phyloP scores from a whole-genome alignment of 2,329 filamentous ascomycete genomes.

The Tothia fuscella region DNA sequence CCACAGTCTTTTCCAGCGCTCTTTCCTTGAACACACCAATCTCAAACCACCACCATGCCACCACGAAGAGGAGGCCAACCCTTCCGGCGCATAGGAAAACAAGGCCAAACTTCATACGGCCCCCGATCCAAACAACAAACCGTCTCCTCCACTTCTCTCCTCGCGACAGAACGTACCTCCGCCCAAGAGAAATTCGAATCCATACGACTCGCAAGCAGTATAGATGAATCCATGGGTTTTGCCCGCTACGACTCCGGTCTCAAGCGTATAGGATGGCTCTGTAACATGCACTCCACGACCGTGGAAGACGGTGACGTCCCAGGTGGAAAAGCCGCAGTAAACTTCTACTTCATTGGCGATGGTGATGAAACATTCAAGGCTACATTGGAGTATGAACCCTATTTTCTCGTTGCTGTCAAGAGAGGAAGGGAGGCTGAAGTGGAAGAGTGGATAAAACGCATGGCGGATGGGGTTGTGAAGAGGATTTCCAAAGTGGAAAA shows the following conservation, averaged over 20 bases:
- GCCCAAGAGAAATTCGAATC: slow-evolving; percentile 89
- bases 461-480: slow-evolving; percentile 73
- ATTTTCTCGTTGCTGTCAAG: slow-evolving; percentile 86
- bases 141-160: slow-evolving; percentile 62
- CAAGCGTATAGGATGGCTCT: slow-evolving; percentile 81
- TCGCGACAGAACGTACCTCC: slow-evolving; percentile 73
- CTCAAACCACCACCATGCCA: slow-evolving; percentile 29
- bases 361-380: slow-evolving; percentile 80
- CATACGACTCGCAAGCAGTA: slow-evolving; percentile 67
- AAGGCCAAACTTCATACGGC: slow-evolving; percentile 30
- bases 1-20: too few species aligned
- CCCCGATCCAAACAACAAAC: slow-evolving; percentile 45
- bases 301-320: slow-evolving; percentile 74
- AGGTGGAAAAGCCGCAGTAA: slow-evolving; percentile 77
- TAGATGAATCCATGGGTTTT: slow-evolving; percentile 95
- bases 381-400: slow-evolving; percentile 90
- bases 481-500: slow-evolving; percentile 67
- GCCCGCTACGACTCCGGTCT: slow-evolving; percentile 78
- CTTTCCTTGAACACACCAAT: too few species aligned
- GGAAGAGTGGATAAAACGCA: slow-evolving; percentile 82
- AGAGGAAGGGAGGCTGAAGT: slow-evolving; percentile 82
- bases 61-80: slow-evolving; percentile 30
- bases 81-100: slow-evolving; percentile 31
- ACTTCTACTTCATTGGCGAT: slow-evolving; percentile 91
- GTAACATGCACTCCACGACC: slow-evolving; percentile 84